These are phyloP conservation scores for Papiliotrema laurentii DNA, from an alignment of 1,284 basidiomycete species.

Conservation along the genomic window DNA sequence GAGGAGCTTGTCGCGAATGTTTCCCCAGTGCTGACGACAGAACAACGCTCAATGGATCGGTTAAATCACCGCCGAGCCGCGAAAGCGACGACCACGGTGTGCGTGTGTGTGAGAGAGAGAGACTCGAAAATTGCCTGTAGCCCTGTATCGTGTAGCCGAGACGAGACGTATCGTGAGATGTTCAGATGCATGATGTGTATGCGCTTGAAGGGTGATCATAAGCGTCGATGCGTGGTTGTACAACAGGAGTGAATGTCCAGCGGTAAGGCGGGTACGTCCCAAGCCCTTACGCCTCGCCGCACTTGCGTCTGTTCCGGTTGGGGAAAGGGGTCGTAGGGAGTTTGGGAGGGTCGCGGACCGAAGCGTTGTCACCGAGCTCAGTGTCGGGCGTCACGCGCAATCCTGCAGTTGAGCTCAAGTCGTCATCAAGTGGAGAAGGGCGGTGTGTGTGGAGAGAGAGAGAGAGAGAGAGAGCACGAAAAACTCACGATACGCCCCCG, in stretches of 20 bases:
- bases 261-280: too few relatives aligned
- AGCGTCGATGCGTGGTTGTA: not conserved
- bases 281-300: constrained; percentile 2
- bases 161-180: too few relatives aligned
- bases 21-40: constrained; percentile 8
- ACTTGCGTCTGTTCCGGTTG: constrained; percentile 19
- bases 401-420: constrained; percentile 20
- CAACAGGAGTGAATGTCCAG: not conserved
- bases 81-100: too few relatives aligned
- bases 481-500: constrained; percentile 35
- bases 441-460: too few relatives aligned
- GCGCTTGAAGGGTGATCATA: not conserved
- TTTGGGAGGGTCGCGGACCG: constrained; percentile 26
- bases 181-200: too few relatives aligned
- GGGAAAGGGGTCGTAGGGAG: constrained; percentile 34
- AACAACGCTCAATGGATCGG: constrained; percentile 42
- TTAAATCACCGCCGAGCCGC: too few relatives aligned
- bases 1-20: not conserved
- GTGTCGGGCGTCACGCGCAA: constrained; percentile 43
- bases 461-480: not conserved
- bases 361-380: constrained; percentile 43
- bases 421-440: too few relatives aligned
- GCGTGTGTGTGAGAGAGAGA: not conserved
- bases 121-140: not conserved
- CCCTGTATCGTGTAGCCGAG: too few relatives aligned